Evolutionary conservation across 192 early-diverging fungal genomes (phyloP).

Genomic region (Linnemannia zychae): DNA sequence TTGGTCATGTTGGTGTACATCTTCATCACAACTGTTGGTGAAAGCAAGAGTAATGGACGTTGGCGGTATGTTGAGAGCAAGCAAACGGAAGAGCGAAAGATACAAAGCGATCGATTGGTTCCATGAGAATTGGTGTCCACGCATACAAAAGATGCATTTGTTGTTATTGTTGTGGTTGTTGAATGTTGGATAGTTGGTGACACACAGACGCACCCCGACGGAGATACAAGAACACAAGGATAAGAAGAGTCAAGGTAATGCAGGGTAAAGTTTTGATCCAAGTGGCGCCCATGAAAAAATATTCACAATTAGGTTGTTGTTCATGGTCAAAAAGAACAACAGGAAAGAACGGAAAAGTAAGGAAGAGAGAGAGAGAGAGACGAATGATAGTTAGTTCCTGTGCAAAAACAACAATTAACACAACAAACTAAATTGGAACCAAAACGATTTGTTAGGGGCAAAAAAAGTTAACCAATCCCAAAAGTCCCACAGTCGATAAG

Average conservation of each 20-base stretch:
- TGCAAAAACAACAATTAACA: not conserved
- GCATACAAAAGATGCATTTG: constrained; percentile 8
- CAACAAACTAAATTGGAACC: not conserved
- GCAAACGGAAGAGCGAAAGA: not conserved
- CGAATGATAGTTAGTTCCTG: not conserved
- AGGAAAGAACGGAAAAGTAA: not conserved
- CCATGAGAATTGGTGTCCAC: constrained; percentile 2
- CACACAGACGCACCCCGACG: constrained; percentile 27
- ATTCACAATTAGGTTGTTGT: not conserved
- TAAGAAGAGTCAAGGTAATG: not conserved
- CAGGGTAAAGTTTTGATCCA: not conserved
- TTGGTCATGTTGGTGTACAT: constrained; percentile 80
- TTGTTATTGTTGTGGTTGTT: constrained; percentile 6
- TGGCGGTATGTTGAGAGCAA: constrained; percentile 1
- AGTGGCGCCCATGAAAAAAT: not conserved
- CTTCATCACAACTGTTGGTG: constrained; percentile 70
- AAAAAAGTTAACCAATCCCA: not conserved
- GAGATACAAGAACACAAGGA: not conserved
- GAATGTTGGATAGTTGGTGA: constrained; percentile 9
- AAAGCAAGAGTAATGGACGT: not conserved
- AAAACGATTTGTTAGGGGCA: not conserved
- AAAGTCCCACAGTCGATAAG: constrained; percentile 9
- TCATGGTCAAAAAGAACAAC: not conserved
- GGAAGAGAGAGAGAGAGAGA: not conserved
- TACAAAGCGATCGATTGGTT: constrained; percentile 11